A percentile compares a stretch with the other conserved stretches of the same genome.
Evolutionary conservation across 176 grass and related monocot genomes (phyloP).

Genomic region (Cocos nucifera): DNA sequence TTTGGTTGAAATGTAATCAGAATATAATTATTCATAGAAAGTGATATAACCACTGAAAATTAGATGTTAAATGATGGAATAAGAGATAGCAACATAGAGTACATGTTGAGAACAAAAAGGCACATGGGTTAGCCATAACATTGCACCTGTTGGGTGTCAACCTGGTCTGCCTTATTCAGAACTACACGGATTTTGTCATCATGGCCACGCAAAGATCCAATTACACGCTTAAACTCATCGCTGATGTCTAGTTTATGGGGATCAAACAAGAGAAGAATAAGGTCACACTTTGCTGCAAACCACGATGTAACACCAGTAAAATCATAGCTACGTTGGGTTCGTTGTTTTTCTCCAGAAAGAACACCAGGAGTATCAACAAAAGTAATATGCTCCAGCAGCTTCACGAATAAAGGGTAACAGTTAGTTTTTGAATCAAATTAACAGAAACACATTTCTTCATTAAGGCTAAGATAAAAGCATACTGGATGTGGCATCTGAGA

Average conservation of each 20-base stretch:
- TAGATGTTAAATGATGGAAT: too few species aligned
- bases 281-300: constrained; percentile 23
- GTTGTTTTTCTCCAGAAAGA: constrained; percentile 17
- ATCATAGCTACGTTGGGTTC: constrained; percentile 22
- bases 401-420: too few species aligned
- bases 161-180: constrained; percentile 52
- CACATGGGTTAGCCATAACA: not conserved
- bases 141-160: constrained; percentile 85
- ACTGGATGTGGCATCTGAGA: constrained; percentile 97
- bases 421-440: too few species aligned
- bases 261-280: constrained; percentile 15
- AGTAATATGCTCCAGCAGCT: too few species aligned
- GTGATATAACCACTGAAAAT: too few species aligned
- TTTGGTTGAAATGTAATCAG: too few species aligned
- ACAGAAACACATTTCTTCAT: too few species aligned
- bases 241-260: constrained; percentile 22
- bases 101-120: too few species aligned
- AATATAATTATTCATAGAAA: too few species aligned
- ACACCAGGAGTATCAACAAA: too few species aligned
- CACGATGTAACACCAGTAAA: constrained; percentile 19
- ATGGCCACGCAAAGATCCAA: constrained; percentile 16
- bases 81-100: too few species aligned
- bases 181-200: constrained; percentile 19
- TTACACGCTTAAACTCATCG: constrained; percentile 20
- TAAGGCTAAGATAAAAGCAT: constrained; percentile 9